These are phyloP conservation scores for Isoetes engelmannii DNA, from an alignment of 83 land plant genomes.

Conservation along the genomic window DNA sequence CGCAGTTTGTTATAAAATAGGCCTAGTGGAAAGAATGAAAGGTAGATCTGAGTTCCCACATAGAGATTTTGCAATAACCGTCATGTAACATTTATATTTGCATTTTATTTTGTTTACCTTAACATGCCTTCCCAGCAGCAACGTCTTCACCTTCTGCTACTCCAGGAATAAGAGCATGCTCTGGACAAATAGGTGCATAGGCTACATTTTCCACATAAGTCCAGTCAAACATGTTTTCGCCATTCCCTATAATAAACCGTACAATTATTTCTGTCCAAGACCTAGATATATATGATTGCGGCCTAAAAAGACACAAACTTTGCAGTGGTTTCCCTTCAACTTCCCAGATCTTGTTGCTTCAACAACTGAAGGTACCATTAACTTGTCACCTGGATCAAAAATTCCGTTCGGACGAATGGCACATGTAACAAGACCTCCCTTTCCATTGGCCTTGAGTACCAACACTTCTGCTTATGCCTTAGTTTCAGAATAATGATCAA, in stretches of 20 bases:
- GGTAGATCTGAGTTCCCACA: background rate
- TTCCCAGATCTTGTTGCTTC: conserved; percentile 79
- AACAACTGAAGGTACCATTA: conserved; percentile 70
- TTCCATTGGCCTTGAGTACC: conserved; percentile 70
- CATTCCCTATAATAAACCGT: conserved; percentile 88
- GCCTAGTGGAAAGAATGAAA: conserved; percentile 30
- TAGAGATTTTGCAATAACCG: background rate
- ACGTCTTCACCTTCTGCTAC: conserved; percentile 33
- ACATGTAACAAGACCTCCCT: conserved; percentile 72
- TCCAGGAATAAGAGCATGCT: conserved; percentile 54
- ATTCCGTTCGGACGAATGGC: conserved; percentile 90
- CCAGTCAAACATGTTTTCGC: conserved; percentile 81
- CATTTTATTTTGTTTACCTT: too few relatives aligned
- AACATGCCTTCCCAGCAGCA: conserved; percentile 87
- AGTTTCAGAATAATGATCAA: conserved; percentile 80
- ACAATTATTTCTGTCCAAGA: too few relatives aligned
- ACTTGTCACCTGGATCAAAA: conserved; percentile 89
- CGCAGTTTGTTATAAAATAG: conserved; percentile 76
- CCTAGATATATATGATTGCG: too few relatives aligned
- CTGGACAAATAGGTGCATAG: conserved; percentile 89
- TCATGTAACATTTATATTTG: background rate
- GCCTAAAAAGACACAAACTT: too few relatives aligned
- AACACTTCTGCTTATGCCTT: conserved; percentile 88
- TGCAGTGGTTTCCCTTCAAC: too few relatives aligned
- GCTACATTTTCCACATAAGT: conserved; percentile 96